Percentiles rank a stretch among this genome's conserved stretches.
Conservation (phyloP, 495 filamentous ascomycete genomes). For the Lophiotrema nucula region DNA sequence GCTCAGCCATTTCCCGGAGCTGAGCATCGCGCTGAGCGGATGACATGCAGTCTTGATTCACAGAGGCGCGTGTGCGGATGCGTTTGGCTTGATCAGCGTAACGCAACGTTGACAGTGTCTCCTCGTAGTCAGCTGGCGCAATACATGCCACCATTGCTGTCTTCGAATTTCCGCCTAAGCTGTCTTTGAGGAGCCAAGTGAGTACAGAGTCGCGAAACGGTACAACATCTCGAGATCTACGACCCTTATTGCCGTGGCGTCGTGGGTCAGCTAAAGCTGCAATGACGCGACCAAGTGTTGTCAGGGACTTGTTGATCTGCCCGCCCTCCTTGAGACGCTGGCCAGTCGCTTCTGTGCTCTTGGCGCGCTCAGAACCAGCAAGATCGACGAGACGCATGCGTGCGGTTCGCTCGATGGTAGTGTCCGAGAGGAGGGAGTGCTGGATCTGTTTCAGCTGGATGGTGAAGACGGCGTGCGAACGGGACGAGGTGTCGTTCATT, state of each 20-base stretch:
- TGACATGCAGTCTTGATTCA: constrained; percentile 89
- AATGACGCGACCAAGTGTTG: constrained; percentile 92
- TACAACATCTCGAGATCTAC: constrained; percentile 61
- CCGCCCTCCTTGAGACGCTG: constrained; percentile 86
- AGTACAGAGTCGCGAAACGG: constrained; percentile 95
- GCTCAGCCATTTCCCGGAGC: constrained; percentile 89
- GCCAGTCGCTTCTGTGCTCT: constrained; percentile 92
- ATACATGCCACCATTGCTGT: constrained; percentile 99
- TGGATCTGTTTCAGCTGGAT: constrained; percentile 96
- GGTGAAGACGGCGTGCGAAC: constrained; percentile 96
- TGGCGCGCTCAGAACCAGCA: constrained; percentile 91
- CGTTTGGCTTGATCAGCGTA: constrained; percentile 98
- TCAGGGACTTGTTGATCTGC: constrained; percentile 98
- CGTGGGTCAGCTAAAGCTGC: constrained; percentile 90
- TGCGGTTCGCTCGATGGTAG: constrained; percentile 89
- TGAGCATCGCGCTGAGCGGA: constrained; percentile 88
- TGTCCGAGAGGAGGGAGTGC: constrained; percentile 89
- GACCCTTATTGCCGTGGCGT: constrained; percentile 36
- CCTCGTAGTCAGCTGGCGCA: constrained; percentile 91
- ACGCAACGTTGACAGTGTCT: constrained; percentile 90
- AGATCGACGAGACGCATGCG: constrained; percentile 95
- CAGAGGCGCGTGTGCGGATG: constrained; percentile 92
- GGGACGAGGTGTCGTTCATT: constrained; percentile 97
- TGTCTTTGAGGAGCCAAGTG: constrained; percentile 97
- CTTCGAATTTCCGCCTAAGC: constrained; percentile 90